phyloP scores from a whole-genome alignment of 805 yeast species.

The Pichia cephalocereana region DNA sequence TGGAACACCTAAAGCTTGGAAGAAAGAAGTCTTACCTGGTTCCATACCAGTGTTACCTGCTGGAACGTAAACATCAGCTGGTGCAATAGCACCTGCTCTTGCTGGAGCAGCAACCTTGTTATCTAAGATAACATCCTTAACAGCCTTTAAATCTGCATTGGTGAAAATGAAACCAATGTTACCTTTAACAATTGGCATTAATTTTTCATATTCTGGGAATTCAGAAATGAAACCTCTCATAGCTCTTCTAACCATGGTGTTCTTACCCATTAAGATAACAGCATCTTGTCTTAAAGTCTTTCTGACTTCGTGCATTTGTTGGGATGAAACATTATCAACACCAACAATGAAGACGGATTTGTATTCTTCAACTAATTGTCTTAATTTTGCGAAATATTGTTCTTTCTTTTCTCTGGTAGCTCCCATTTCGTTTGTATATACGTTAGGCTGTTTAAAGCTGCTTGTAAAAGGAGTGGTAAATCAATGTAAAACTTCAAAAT shows the following conservation, averaged over 20 bases:
- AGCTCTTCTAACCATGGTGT: slow-evolving; percentile 99
- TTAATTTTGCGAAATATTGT: slow-evolving; percentile 92
- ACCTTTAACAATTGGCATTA: slow-evolving; percentile 93
- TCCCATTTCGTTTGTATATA: slow-evolving; percentile 93
- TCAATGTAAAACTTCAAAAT: neutral
- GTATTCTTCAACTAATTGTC: slow-evolving; percentile 92
- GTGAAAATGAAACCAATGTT: slow-evolving; percentile 99
- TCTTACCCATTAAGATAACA: slow-evolving; percentile 98
- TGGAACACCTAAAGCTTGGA: slow-evolving; percentile 99
- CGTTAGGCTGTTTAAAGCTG: slow-evolving; percentile 91
- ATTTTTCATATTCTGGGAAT: slow-evolving; percentile 91
- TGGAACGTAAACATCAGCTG: slow-evolving; percentile 94
- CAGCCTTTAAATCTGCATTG: slow-evolving; percentile 83
- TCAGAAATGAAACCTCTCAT: slow-evolving; percentile 91
- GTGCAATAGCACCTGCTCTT: slow-evolving; percentile 99
- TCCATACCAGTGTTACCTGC: slow-evolving; percentile 99
- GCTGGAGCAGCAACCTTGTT: slow-evolving; percentile 99
- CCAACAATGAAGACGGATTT: slow-evolving; percentile 98
- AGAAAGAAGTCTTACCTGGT: slow-evolving; percentile 99
- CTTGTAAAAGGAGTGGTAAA: neutral
- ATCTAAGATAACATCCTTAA: slow-evolving; percentile 79
- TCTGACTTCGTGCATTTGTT: slow-evolving; percentile 99
- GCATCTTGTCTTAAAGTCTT: slow-evolving; percentile 91
- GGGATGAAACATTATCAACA: slow-evolving; percentile 99
- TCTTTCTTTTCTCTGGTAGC: slow-evolving; percentile 96